Base-by-base conservation (phyloP, 106 monocot genomes). In the Allium cepa region DNA sequence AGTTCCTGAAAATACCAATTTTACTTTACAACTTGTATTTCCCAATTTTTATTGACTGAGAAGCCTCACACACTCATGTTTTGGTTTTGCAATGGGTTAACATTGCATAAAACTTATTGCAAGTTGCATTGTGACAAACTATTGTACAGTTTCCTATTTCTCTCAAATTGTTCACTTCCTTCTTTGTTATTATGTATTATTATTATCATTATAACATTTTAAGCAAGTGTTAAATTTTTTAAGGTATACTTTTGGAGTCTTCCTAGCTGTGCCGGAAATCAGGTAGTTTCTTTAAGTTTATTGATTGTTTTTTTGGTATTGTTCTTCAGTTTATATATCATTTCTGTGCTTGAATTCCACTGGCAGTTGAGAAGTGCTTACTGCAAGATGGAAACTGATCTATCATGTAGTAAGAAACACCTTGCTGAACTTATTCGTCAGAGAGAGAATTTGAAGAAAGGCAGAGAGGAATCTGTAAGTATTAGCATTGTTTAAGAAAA, bases 401-500 rank as follows among this genome's bases (percentile, higher is more conserved):
- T 96, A 61, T 70, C 65, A 52, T 82, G 53, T 27, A 67, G 86
- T 74, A 77, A 62, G 70, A 88, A 84, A 67, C 78, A 76, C 17
- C 73, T 77, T 68, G 66, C 68, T 13, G 95, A 96, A 70, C 85
- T 91, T 59, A 49, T 74, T 72, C 83, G 86, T 72, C 83, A 91
- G 74, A 84, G 83, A 77, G 88, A 86, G 62, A 83, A 65, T 71
- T 79, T 96, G 73, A 96, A 88, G 71, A 88, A 75, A 78, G 95
- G 95, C 59, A 91, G 91, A 64, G 95, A 95, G 71, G 88, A 95
- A 69, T 95, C 91, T 65, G 95, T 95, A 81, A 88, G 67, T 51
- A 3, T 36, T 22, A 49, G 1, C 26, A 63, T 63, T 46, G 47
- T 63, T 63, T 63, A n/a, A 63, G 11, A 46, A 63, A 46, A 36